Conservation (phyloP, 148 eudicot genomes). For the Beta vulgaris region DNA sequence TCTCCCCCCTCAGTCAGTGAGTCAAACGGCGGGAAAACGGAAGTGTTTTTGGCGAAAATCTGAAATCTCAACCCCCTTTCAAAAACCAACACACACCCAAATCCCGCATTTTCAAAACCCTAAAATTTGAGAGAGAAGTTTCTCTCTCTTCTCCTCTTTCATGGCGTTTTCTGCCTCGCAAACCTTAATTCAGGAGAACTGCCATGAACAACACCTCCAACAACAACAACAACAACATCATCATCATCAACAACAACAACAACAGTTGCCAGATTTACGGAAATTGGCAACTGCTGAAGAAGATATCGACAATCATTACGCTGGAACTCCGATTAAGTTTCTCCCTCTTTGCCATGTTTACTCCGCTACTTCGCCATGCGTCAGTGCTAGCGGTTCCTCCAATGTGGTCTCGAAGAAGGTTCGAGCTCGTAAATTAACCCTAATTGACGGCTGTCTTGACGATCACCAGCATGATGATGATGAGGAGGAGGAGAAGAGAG, state of each 20-base stretch:
- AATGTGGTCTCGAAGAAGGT: constrained; percentile 56
- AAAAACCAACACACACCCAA: background rate
- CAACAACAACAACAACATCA: background rate
- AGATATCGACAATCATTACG: constrained; percentile 38
- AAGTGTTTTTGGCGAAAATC: background rate
- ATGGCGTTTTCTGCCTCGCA: constrained; percentile 45
- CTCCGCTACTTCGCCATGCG: constrained; percentile 61
- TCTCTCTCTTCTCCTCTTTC: background rate
- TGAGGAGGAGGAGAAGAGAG: background rate
- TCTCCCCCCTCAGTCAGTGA: background rate
- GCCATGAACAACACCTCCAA: background rate
- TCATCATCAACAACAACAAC: background rate
- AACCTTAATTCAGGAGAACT: constrained; percentile 11
- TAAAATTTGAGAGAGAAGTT: background rate
- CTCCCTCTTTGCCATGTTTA: constrained; percentile 61
- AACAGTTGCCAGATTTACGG: constrained; percentile 1
- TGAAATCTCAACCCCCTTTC: background rate
- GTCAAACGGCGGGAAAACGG: constrained; percentile 15
- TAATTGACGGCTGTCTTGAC: background rate
- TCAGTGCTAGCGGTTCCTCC: constrained; percentile 36
- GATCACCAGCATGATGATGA: background rate
- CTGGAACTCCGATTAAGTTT: constrained; percentile 46
- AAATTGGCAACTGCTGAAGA: constrained; percentile 22
- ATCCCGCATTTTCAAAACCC: background rate
- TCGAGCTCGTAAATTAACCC: constrained; percentile 41